Conservation (phyloP, 352 stramenopile species). For the Pilasporangium apinafurcum region DNA sequence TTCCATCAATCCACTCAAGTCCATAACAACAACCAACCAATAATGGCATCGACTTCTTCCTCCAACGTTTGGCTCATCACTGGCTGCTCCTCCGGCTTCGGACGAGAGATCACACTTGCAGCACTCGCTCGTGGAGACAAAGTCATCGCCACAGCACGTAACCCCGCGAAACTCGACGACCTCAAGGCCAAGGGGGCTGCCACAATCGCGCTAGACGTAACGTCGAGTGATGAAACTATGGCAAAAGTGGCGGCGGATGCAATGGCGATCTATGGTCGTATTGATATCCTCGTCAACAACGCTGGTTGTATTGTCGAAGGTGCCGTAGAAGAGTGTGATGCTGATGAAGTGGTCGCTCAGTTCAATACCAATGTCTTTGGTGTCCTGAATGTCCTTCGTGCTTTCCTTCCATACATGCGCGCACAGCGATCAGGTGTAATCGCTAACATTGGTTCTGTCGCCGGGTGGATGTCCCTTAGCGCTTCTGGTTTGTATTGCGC, state of each 20-base stretch:
- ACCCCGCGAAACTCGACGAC: constrained; percentile 13
- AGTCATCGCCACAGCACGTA: constrained; percentile 29
- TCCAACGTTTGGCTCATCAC: constrained; percentile 9
- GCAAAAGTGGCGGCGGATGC: constrained; percentile 10
- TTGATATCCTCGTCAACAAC: constrained; percentile 41
- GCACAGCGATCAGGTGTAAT: constrained; percentile 21
- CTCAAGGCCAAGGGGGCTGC: constrained; percentile 16
- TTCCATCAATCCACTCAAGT: no score
- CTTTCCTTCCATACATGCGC: constrained; percentile 33
- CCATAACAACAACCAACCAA: background rate
- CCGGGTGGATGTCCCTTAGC: constrained; percentile 18
- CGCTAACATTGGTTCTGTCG: constrained; percentile 32
- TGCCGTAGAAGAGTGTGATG: constrained; percentile 30
- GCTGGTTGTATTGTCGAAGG: constrained; percentile 24
- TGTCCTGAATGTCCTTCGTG: constrained; percentile 19
- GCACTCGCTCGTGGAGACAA: constrained; percentile 18
- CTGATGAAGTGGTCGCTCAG: constrained; percentile 22
- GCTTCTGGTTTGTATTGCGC: constrained; percentile 26
- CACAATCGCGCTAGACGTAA: constrained; percentile 26
- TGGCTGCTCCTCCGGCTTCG: constrained; percentile 10
- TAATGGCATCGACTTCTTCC: background rate
- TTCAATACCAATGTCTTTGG: constrained; percentile 49
- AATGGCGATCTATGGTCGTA: constrained; percentile 13
- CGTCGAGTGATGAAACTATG: constrained; percentile 14
- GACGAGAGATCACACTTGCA: constrained; percentile 14